These are phyloP conservation scores for Wickerhamomyces tratensis DNA, from an alignment of 805 yeast species.

Conservation along the genomic window DNA sequence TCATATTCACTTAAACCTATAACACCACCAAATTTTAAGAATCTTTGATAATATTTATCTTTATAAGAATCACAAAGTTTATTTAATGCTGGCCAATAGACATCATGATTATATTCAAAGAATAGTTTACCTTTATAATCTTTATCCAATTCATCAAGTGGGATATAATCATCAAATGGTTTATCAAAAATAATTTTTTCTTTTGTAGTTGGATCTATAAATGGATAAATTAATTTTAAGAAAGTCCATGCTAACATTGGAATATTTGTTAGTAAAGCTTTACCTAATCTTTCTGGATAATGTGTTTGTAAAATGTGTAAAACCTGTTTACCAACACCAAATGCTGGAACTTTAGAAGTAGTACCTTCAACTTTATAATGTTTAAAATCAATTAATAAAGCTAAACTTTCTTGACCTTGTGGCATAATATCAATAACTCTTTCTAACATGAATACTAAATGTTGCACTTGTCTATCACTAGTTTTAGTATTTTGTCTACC, in stretches of 20 bases:
- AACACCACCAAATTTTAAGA: conserved; percentile 50
- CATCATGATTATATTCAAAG: conserved; percentile 69
- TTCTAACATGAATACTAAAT: conserved; percentile 80
- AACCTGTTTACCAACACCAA: conserved; percentile 84
- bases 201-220: conserved; percentile 85
- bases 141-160: conserved; percentile 62
- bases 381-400: conserved; percentile 81
- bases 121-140: conserved; percentile 67
- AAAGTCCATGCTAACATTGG: conserved; percentile 89
- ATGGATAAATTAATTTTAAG: conserved; percentile 78
- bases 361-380: conserved; percentile 43
- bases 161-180: conserved; percentile 74
- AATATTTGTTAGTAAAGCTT: conserved; percentile 80
- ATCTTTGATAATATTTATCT: conserved; percentile 51
- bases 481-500: conserved; percentile 90
- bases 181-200: conserved; percentile 84
- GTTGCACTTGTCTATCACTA: conserved; percentile 84
- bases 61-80: conserved; percentile 48
- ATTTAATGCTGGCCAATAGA: conserved; percentile 65
- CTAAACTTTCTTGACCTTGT: conserved; percentile 82
- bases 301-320: conserved; percentile 91
- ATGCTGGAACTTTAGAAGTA: conserved; percentile 69
- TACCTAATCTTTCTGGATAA: conserved; percentile 94
- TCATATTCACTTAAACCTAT: conserved; percentile 76
- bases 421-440: conserved; percentile 88